Base-by-base conservation (phyloP, 164 flowering plant genomes). In the Magnolia sinica region DNA sequence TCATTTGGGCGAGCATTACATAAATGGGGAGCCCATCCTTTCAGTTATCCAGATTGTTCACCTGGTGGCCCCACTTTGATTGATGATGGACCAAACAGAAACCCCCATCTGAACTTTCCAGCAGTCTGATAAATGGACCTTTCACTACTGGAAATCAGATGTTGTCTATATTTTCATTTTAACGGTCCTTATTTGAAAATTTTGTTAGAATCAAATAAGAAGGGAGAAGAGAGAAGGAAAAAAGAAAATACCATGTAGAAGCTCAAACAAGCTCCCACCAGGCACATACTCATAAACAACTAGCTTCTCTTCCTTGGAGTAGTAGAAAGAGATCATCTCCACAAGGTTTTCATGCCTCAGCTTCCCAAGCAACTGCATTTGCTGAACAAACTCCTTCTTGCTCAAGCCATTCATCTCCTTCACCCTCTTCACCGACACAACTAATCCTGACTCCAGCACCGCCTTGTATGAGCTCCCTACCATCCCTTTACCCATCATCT, bases 241-340 rank as follows among this genome's bases (percentile, higher is more conserved):
- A 27, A 19, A n/a, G 49, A 29, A 37, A 37, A 5, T 2, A 90
- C 96, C 94, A 76, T 91, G 96, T 70, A 91, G 76, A 8, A 88
- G 87, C 58, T 82, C 79, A 74, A 82, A 87, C 84, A 91, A 75
- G 78, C 70, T 87, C 0, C 88, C 88, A 58, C 80, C 55, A 4
- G 87, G 83, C 29, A 88, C 74, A 31, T 81, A 87, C 67, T 90
- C 92, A 69, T 83, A 85, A 37, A 91, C 67, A 19, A 91, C 73
- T 19, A 91, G 85, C 82, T 88, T 89, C 76, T 91, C 90, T 45
- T 91, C 89, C 72, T 82, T 86, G 70, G 92, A 84, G 52, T 80
- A 76, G 82, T 83, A 90, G 76, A 83, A 88, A 20, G 94, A 83
- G 31, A 86, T 49, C 4, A 88, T 80, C 69, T 80, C 72, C 4